phyloP scores from a whole-genome alignment of 352 stramenopile genomes.

The Globisporangium polare region DNA sequence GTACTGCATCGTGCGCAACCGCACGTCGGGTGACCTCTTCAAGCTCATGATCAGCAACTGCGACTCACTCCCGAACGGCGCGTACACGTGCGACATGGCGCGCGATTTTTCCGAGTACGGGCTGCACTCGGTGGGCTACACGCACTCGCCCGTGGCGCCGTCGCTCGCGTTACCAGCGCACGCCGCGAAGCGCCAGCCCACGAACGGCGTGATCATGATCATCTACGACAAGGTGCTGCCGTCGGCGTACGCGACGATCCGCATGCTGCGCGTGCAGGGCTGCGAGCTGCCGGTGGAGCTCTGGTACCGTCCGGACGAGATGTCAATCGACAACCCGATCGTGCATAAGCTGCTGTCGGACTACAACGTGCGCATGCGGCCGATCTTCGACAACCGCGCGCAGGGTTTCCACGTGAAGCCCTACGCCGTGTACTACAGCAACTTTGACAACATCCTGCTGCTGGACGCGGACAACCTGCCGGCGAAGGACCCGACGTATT shows the following conservation, averaged over 20 bases:
- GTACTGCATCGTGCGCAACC: constrained; percentile 83
- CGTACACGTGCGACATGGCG: constrained; percentile 81
- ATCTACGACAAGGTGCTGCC: constrained; percentile 82
- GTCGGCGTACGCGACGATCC: constrained; percentile 74
- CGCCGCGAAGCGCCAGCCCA: constrained; percentile 41
- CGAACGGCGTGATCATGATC: constrained; percentile 80
- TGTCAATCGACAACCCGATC: constrained; percentile 80
- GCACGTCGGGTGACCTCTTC: constrained; percentile 73
- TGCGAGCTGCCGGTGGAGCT: constrained; percentile 78
- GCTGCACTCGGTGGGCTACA: constrained; percentile 62
- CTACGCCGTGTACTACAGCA: constrained; percentile 84
- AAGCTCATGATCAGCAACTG: constrained; percentile 81
- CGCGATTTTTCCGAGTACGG: constrained; percentile 82
- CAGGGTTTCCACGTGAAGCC: constrained; percentile 82
- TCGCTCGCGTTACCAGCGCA: constrained; percentile 56
- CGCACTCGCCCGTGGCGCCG: constrained; percentile 62
- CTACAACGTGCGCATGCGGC: constrained; percentile 73
- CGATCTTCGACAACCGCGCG: constrained; percentile 73
- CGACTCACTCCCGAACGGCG: constrained; percentile 60
- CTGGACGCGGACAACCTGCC: constrained; percentile 83
- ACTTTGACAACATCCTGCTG: constrained; percentile 81
- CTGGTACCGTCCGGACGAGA: constrained; percentile 84
- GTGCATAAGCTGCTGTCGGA: constrained; percentile 61
- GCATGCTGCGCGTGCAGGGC: constrained; percentile 69
- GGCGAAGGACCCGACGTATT: constrained; percentile 74